Conservation (phyloP, 2,329 filamentous ascomycete genomes). For the Colletotrichum noveboracense region DNA sequence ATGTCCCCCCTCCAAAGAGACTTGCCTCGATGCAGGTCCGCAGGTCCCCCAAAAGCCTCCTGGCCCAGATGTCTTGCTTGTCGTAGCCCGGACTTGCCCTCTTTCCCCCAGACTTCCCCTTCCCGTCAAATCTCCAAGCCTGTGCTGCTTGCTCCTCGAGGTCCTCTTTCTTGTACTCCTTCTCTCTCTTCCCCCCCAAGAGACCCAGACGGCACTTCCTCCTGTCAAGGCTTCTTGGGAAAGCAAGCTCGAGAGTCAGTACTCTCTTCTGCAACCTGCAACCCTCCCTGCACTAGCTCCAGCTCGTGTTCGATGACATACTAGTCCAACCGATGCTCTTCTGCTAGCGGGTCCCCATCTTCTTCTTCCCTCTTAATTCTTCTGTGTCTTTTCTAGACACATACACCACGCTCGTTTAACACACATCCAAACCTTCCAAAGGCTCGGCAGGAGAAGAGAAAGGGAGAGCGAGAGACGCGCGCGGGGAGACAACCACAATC, state of each 20-base stretch:
- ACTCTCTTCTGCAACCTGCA: neutral
- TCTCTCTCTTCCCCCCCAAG: neutral
- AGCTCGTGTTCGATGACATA: constrained; percentile 19
- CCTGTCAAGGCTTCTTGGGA: constrained; percentile 7
- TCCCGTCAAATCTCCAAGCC: neutral
- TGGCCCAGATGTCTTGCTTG: constrained; percentile 2
- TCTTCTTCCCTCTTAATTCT: neutral
- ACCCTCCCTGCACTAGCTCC: neutral
- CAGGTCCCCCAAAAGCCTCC: neutral
- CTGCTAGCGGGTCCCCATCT: constrained; percentile 5
- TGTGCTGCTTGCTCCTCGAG: neutral
- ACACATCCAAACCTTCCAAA: neutral
- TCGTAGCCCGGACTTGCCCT: neutral
- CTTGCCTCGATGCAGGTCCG: neutral
- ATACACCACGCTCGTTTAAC: constrained; percentile 12
- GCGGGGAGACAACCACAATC: neutral
- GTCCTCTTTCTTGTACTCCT: neutral
- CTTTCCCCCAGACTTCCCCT: neutral
- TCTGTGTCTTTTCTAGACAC: neutral
- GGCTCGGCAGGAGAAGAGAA: neutral
- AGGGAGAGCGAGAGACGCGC: neutral
- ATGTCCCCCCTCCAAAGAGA: neutral
- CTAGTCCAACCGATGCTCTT: constrained; percentile 2
- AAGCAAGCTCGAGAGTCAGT: neutral
- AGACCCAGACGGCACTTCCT: neutral